A percentile compares a stretch with the other conserved stretches of the same genome.
phyloP scores from a whole-genome alignment of 2,329 filamentous ascomycete genomes.

The Eutypella sp. region DNA sequence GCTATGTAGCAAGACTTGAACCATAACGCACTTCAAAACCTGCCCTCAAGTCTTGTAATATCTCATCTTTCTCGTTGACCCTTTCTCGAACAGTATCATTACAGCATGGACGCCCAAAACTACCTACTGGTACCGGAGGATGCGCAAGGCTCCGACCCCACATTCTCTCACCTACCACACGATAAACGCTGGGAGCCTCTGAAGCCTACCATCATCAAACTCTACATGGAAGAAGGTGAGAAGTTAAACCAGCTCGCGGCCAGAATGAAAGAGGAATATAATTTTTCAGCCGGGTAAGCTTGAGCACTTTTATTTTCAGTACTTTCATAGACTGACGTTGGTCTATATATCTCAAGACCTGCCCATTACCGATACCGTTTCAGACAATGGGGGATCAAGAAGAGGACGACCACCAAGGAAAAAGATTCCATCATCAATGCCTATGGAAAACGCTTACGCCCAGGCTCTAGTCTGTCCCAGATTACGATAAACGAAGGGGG shows the following conservation, averaged over 20 bases:
- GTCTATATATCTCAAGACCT: background rate
- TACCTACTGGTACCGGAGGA: background rate
- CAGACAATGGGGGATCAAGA: constrained; percentile 12
- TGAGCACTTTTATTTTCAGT: background rate
- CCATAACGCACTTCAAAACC: background rate
- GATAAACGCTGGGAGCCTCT: constrained; percentile 16
- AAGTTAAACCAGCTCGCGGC: constrained; percentile 3
- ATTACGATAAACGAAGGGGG: constrained; percentile 9
- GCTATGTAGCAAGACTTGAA: too few relatives aligned
- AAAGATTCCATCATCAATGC: constrained; percentile 11
- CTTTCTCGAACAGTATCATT: background rate
- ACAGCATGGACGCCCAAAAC: background rate
- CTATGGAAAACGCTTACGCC: constrained; percentile 10
- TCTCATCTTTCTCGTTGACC: background rate
- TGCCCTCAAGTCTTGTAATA: background rate
- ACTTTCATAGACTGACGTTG: background rate
- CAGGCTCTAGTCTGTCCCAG: constrained; percentile 5
- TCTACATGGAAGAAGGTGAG: constrained; percentile 10
- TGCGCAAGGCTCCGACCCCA: constrained; percentile 1
- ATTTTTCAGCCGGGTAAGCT: constrained; percentile 10
- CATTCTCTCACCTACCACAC: constrained; percentile 12
- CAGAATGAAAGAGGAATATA: constrained; percentile 17
- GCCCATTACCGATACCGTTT: constrained; percentile 10
- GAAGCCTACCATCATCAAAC: constrained; percentile 11
- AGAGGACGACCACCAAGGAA: constrained; percentile 8